These are phyloP conservation scores for Daldinia eschscholtzii DNA, from an alignment of 2,329 filamentous ascomycete genomes.

Conservation along the genomic window DNA sequence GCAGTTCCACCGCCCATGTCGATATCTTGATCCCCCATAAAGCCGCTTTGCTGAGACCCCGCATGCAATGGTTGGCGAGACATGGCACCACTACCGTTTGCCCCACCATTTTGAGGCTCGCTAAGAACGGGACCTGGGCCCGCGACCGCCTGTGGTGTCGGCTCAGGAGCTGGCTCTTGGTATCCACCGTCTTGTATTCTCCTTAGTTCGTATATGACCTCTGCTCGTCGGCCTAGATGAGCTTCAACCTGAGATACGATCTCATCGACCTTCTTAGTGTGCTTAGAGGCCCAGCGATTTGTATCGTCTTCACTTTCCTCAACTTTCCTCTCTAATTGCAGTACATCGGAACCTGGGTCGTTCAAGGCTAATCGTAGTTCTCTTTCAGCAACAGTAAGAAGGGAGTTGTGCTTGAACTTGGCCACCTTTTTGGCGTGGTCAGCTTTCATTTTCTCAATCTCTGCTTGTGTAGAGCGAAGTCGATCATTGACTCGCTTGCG, in stretches of 20 bases:
- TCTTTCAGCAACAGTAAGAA: constrained; percentile 80
- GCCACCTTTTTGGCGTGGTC: constrained; percentile 82
- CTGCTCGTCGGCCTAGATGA: constrained; percentile 75
- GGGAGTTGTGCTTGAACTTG: constrained; percentile 77
- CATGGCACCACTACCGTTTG: constrained; percentile 52
- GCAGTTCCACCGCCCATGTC: constrained; percentile 75
- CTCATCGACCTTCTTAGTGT: constrained; percentile 73
- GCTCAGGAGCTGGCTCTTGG: constrained; percentile 70
- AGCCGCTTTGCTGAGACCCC: constrained; percentile 67
- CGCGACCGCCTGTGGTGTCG: constrained; percentile 48
- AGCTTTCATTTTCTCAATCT: constrained; percentile 86
- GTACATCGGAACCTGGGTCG: constrained; percentile 69
- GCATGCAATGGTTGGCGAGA: constrained; percentile 68
- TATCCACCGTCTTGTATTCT: constrained; percentile 84
- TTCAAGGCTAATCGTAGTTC: constrained; percentile 77
- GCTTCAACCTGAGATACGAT: constrained; percentile 81
- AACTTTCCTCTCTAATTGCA: constrained; percentile 71
- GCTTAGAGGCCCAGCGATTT: constrained; percentile 56
- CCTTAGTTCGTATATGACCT: constrained; percentile 72
- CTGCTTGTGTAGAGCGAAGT: constrained; percentile 78
- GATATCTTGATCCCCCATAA: constrained; percentile 70
- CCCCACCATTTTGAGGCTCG: constrained; percentile 42
- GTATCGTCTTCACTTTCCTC: constrained; percentile 65
- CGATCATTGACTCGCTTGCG: constrained; percentile 80
- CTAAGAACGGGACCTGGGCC: constrained; percentile 28